phyloP scores from a whole-genome alignment of 441 rosid species.

The Bruguiera hainesii region DNA sequence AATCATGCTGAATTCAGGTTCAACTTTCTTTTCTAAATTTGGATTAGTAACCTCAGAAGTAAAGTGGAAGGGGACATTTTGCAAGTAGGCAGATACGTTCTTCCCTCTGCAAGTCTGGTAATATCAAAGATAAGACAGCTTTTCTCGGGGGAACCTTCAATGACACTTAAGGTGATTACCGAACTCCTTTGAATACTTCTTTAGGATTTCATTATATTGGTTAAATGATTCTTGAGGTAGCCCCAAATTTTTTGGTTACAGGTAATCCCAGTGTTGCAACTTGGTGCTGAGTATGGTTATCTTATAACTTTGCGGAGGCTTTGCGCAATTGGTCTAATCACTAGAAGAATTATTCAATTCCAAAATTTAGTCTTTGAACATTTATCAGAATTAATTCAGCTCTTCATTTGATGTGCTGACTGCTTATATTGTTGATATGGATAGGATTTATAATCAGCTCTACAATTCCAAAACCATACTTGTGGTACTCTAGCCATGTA shows the following conservation, averaged over 20 bases:
- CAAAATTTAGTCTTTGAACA: background rate
- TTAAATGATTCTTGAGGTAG: constrained; percentile 4
- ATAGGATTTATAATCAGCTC: constrained; percentile 84
- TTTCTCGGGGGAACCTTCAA: constrained; percentile 95
- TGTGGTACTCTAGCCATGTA: constrained; percentile 42
- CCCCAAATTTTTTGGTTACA: constrained; percentile 27
- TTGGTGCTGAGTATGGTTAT: constrained; percentile 88
- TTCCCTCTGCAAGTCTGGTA: constrained; percentile 70
- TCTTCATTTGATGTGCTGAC: constrained; percentile 8
- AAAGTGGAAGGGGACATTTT: constrained; percentile 59
- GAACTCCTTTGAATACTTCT: background rate
- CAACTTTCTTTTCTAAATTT: background rate
- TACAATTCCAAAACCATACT: constrained; percentile 62
- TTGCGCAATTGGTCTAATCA: constrained; percentile 53
- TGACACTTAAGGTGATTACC: constrained; percentile 70
- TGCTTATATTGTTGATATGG: constrained; percentile 19
- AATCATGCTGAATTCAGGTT: background rate
- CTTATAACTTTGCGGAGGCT: constrained; percentile 73
- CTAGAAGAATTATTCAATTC: background rate
- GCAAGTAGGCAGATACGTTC: constrained; percentile 52
- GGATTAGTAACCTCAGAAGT: constrained; percentile 32
- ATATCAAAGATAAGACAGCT: constrained; percentile 58
- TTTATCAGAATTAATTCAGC: constrained; percentile 3
- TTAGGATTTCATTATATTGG: constrained; percentile 2
- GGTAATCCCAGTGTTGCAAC: constrained; percentile 76